Conservation (phyloP, 139 green algal species). For the Helicosporidium sp. region DNA sequence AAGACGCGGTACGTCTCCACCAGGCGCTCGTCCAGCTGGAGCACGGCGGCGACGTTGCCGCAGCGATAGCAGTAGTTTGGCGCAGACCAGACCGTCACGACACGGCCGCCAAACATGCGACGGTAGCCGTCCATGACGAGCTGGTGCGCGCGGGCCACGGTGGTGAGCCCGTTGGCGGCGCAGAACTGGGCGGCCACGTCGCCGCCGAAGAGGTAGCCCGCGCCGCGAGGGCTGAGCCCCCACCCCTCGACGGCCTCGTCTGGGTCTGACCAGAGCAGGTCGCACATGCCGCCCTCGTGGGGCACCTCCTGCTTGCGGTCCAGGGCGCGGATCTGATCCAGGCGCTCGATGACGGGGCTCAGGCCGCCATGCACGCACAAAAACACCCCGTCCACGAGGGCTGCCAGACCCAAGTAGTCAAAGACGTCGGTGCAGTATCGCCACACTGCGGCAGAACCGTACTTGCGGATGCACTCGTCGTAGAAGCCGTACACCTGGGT, state of each 20-base stretch:
- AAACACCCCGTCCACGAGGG: conserved; percentile 78
- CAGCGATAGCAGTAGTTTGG: conserved; percentile 99
- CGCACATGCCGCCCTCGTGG: conserved; percentile 96
- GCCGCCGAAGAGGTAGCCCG: conserved; percentile 90
- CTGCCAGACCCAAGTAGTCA: conserved; percentile 80
- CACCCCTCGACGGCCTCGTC: conserved; percentile 91
- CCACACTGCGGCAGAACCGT: conserved; percentile 92
- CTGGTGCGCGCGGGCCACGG: conserved; percentile 85
- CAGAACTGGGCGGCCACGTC: conserved; percentile 78
- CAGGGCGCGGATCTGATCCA: conserved; percentile 90
- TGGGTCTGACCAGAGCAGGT: conserved; percentile 90
- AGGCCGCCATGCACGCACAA: conserved; percentile 95
- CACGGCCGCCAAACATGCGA: conserved; percentile 86
- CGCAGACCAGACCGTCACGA: conserved; percentile 95
- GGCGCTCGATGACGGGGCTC: conserved; percentile 67
- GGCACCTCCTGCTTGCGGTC: conserved; percentile 97
- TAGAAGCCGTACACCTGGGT: conserved; percentile 99
- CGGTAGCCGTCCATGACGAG: conserved; percentile 99
- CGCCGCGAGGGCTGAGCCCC: conserved; percentile 58
- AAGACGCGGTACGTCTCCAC: conserved; percentile 78
- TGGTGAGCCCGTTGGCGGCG: conserved; percentile 47
- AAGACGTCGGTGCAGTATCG: conserved; percentile 97
- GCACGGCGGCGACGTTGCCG: conserved; percentile 92
- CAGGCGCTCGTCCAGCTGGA: conserved; percentile 86
- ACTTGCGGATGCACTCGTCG: conserved; percentile 96